Evolutionary conservation across 495 filamentous ascomycete species (phyloP), one percentile per base, ranked within the genome.

Genomic region (Diplogelasinospora grovesii): DNA sequence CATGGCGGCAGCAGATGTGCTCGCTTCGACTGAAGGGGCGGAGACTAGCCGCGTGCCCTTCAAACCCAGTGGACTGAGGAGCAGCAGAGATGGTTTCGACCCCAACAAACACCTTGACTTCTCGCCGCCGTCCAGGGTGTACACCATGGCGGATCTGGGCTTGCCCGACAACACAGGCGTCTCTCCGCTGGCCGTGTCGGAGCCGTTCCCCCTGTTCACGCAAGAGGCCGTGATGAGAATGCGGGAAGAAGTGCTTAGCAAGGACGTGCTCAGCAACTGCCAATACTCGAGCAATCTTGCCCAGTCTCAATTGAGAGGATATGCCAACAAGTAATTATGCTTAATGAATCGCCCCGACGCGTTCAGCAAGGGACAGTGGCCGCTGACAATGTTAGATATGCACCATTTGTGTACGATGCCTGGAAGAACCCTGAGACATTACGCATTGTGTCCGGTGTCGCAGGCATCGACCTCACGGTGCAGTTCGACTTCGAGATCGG

Each of bases 401-500:
- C 60, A 71, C 78, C 39, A 9, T 86, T 88, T 42, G 71, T 79
- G 13, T 81, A 83, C 53, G 79, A 82, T 37, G 79, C 78, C 14
- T 86, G 82, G 83, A 79, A 74, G 36, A 67, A 72, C 44, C 76
- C 82, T 0, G 71, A 78, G 32, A 81, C 76, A 1, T 70, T 86
- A 7, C 59, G 61, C 2, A 78, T 82, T 48, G 66, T 86, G 22
- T 85, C 82, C 9, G 73, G 78, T 40, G 73, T 86, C 22, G 82
- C 81, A n/a, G 81, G 82, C n/a, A 74, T 86, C 31, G 82, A 85
- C 18, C 66, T 86, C 10, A 71, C 84, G 24, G 75, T 82, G 4
- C 73, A 68, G 15, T 80, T 85, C 69, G 81, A 86, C 59, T 76
- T 76, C 52, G 83, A 88, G 51, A 83, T 86, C 48, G 81, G 73